phyloP scores from a whole-genome alignment of 768 basidiomycete species.

The Leucocoprinus leucothites region DNA sequence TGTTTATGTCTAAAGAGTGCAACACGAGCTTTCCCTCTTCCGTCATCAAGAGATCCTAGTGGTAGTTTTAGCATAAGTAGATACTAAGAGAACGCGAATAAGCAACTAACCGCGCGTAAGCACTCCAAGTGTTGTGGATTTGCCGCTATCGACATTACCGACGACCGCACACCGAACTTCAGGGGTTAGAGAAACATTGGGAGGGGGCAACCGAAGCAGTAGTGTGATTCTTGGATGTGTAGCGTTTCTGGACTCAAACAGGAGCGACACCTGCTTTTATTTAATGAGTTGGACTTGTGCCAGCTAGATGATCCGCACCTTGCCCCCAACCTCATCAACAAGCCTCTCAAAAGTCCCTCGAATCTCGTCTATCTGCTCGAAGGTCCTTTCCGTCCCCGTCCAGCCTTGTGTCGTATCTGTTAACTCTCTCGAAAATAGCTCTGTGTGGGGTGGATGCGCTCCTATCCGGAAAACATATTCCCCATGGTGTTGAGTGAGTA shows the following conservation, averaged over 20 bases:
- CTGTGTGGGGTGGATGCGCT: conserved; percentile 53
- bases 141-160: conserved; percentile 93
- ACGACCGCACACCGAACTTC: conserved; percentile 96
- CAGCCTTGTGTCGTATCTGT: conserved; percentile 47
- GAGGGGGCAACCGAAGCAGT: conserved; percentile 72
- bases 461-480: conserved; percentile 79
- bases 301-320: conserved; percentile 39
- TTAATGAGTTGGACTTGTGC: not conserved
- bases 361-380: conserved; percentile 50
- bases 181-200: conserved; percentile 71
- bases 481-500: conserved; percentile 66
- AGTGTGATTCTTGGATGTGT: conserved; percentile 55
- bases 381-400: conserved; percentile 49
- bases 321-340: conserved; percentile 79
- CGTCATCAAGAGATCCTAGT: conserved; percentile 74
- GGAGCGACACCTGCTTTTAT: conserved; percentile 46
- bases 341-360: conserved; percentile 64
- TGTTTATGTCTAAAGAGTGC: conserved; percentile 95
- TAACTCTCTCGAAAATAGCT: conserved; percentile 54
- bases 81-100: conserved; percentile 8
- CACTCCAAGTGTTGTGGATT: conserved; percentile 92
- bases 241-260: conserved; percentile 42
- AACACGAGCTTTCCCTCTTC: conserved; percentile 78
- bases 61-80: not conserved
- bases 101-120: conserved; percentile 74